Conservation (phyloP, 768 basidiomycete species). For the Chlorophyllum brunneum region DNA sequence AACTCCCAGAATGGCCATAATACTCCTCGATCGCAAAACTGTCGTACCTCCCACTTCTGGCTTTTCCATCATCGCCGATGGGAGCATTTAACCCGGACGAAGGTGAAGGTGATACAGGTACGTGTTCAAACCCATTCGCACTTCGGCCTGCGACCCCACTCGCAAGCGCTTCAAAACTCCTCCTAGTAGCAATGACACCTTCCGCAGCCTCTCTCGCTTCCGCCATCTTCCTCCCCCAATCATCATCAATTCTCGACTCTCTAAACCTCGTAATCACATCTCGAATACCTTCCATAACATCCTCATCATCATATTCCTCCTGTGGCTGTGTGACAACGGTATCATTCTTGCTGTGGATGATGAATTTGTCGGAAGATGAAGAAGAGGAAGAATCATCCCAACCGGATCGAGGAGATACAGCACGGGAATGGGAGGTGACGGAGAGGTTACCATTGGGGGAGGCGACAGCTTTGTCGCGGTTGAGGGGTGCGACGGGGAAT, state of each 20-base stretch:
- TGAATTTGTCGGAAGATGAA: background rate
- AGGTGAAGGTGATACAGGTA: background rate
- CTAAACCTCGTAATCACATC: slow-evolving; percentile 14
- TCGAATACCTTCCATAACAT: slow-evolving; percentile 10
- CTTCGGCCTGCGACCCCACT: background rate
- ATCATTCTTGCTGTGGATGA: background rate
- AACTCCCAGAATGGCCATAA: slow-evolving; percentile 1
- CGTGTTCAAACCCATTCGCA: slow-evolving; percentile 1
- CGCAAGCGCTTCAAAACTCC: slow-evolving; percentile 7
- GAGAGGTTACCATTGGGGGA: background rate
- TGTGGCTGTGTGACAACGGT: background rate
- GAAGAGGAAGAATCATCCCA: background rate
- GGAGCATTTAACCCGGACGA: slow-evolving; percentile 1
- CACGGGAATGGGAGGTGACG: background rate
- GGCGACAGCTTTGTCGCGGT: background rate
- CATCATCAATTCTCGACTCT: slow-evolving; percentile 11
- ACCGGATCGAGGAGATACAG: background rate
- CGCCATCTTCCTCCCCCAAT: background rate
- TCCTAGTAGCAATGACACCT: slow-evolving; percentile 4
- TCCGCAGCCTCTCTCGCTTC: background rate
- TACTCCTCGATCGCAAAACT: slow-evolving; percentile 13
- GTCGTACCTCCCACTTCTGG: slow-evolving; percentile 1
- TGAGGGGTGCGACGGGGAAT: slow-evolving; percentile 44
- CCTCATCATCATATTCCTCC: background rate
- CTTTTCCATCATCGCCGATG: background rate